phyloP scores from a whole-genome alignment of 2,329 filamentous ascomycete genomes.

The Macroventuria anomochaeta region DNA sequence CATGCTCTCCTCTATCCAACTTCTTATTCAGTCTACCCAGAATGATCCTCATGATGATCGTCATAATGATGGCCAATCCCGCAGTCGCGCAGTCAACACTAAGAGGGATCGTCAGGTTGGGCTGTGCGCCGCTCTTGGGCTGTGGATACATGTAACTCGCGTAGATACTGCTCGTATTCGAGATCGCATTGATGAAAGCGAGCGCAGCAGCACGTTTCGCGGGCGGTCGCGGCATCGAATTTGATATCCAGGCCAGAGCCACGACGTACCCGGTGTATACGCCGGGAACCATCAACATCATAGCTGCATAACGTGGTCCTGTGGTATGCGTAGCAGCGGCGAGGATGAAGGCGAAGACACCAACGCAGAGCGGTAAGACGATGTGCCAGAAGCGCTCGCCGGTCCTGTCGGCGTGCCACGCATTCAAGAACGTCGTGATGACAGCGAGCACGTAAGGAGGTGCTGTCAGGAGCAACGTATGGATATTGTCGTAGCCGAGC shows the following conservation, averaged over 20 bases:
- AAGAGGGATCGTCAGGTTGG: conserved; percentile 63
- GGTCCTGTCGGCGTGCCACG: conserved; percentile 73
- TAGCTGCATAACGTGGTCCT: conserved; percentile 70
- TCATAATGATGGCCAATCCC: conserved; percentile 68
- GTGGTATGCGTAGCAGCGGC: conserved; percentile 66
- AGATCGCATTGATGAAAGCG: conserved; percentile 77
- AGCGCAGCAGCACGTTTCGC: conserved; percentile 76
- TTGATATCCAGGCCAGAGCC: conserved; percentile 75
- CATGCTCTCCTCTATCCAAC: conserved; percentile 67
- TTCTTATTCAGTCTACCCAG: conserved; percentile 72
- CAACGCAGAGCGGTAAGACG: conserved; percentile 65
- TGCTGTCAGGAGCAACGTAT: conserved; percentile 57
- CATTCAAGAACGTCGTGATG: conserved; percentile 68
- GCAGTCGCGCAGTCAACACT: conserved; percentile 71
- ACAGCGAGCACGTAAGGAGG: conserved; percentile 58
- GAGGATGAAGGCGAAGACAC: conserved; percentile 70
- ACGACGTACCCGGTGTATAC: conserved; percentile 69
- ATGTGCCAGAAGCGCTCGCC: conserved; percentile 76
- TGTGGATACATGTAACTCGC: conserved; percentile 71
- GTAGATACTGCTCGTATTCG: conserved; percentile 73
- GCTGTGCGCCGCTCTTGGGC: conserved; percentile 39
- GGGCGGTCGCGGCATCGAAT: conserved; percentile 75
- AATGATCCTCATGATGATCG: conserved; percentile 67
- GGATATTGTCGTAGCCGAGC: conserved; percentile 62
- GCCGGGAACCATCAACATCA: conserved; percentile 73